Evolutionary conservation across 2,329 filamentous ascomycete genomes (phyloP), one percentile per base, ranked within the genome.

Genomic region (Didymella arachidicola): DNA sequence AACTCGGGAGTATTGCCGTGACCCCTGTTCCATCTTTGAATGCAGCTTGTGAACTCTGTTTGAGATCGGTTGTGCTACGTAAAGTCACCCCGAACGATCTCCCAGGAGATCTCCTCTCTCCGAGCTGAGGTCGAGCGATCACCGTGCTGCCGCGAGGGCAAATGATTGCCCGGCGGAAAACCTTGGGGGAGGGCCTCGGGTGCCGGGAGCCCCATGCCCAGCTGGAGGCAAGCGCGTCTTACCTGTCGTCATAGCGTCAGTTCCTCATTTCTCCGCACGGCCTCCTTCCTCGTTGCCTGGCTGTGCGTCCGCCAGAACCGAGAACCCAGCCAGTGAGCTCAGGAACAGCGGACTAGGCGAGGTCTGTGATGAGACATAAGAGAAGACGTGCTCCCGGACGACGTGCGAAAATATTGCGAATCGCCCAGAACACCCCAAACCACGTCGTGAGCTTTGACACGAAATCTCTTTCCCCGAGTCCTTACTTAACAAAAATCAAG

Each of bases 111-210:
- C 38, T 41, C 38, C 38, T 19, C 19, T 41, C 5, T 27, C 22
- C 67, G 67, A 70, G 59, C 38, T 54, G 53, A 47, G 18, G 19
- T 66, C 66, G 66, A 68, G 39, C 32, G 38, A 66, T 64, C 14
- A 49, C 67, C 67, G 67, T 61, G 34, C 22, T 42, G 34, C 45
- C 38, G 51, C 50, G 46, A 43, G 38, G 56, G 44, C 59, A 48
- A 56, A 38, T 43, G 36, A 44, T 70, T 70, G 64, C 29, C 67
- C 67, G 67, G 61, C 67, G 67, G 45, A 26, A 68, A 55, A 45
- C 29, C 22, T 39, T 44, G 53, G 38, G 59, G 34, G 32, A 26
- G 25, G 47, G 30, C 22, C 47, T 54, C 60, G 61, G 61, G 51
- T 65, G 61, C 45, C 32, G 30, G 29, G 53, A 41, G 49, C 30